Conservation (phyloP, 805 yeast genomes). For the Brettanomyces nanus region DNA sequence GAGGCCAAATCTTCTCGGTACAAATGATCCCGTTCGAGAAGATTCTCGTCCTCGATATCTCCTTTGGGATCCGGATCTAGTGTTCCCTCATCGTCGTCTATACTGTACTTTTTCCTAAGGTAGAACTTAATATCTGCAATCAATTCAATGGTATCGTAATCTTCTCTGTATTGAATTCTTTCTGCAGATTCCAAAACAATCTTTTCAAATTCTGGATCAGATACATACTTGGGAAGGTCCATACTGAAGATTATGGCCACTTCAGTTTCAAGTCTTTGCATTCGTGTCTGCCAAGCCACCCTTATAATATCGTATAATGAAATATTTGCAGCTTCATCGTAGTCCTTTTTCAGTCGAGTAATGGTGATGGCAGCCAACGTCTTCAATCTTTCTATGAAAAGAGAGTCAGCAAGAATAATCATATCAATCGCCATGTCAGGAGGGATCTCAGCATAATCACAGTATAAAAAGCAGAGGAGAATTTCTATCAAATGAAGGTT, state of each 20-base stretch:
- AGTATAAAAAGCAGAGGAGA: slow-evolving; percentile 43
- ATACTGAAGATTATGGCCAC: slow-evolving; percentile 53
- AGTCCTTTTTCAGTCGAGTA: slow-evolving; percentile 22
- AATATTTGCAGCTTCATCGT: slow-evolving; percentile 23
- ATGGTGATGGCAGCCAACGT: slow-evolving; percentile 50
- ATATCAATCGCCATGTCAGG: slow-evolving; percentile 45
- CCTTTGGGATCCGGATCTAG: slow-evolving; percentile 10
- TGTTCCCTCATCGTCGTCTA: slow-evolving; percentile 19
- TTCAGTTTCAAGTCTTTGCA: slow-evolving; percentile 56
- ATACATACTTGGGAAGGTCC: slow-evolving; percentile 31
- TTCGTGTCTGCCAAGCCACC: slow-evolving; percentile 60
- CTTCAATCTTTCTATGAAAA: slow-evolving; percentile 56
- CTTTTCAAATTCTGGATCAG: slow-evolving; percentile 30
- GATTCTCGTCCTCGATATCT: slow-evolving; percentile 7
- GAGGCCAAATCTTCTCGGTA: slow-evolving; percentile 30
- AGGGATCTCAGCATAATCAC: slow-evolving; percentile 49
- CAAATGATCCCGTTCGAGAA: slow-evolving; percentile 14
- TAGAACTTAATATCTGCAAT: slow-evolving; percentile 71
- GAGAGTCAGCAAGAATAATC: slow-evolving; percentile 48
- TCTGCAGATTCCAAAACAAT: slow-evolving; percentile 34
- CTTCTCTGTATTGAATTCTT: slow-evolving; percentile 49
- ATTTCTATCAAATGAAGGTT: slow-evolving; percentile 3
- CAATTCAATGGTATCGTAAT: slow-evolving; percentile 72
- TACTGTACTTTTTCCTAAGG: slow-evolving; percentile 32
- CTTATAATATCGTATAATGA: slow-evolving; percentile 45